Evolutionary conservation across 352 stramenopile genomes (phyloP).

Genomic region (Pythium diclinum): DNA sequence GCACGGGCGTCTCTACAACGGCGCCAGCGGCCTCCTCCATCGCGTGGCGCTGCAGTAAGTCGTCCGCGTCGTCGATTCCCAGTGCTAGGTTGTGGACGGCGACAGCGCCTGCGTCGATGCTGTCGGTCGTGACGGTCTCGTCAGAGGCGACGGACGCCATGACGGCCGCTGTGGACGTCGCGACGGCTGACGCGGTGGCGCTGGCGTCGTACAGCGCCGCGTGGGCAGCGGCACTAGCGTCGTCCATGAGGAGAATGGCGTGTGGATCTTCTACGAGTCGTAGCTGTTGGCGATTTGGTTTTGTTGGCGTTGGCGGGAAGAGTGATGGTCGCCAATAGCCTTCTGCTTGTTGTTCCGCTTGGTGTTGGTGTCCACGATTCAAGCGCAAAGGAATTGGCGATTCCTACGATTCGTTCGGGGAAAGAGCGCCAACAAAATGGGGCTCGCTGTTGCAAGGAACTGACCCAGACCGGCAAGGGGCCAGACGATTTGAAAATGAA

Average conservation of each 20-base stretch:
- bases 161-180: background rate
- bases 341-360: background rate
- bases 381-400: background rate
- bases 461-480: no score
- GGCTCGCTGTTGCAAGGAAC: background rate
- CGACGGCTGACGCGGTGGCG: background rate
- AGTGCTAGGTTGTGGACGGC: conserved; percentile 17
- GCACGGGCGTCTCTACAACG: background rate
- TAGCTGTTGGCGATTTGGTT: background rate
- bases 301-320: background rate
- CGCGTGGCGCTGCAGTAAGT: conserved; percentile 17
- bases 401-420: conserved; percentile 4
- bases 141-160: background rate
- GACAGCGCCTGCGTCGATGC: background rate
- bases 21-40: conserved; percentile 4
- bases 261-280: background rate
- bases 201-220: background rate
- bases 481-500: conserved; percentile 12
- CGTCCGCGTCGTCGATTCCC: conserved; percentile 15
- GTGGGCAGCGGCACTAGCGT: background rate
- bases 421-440: conserved; percentile 2
- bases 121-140: background rate
- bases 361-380: conserved; percentile 1
- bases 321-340: conserved; percentile 6
- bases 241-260: background rate